Conservation (phyloP, 495 filamentous ascomycete genomes). For the Penicillium psychrofluorescens region DNA sequence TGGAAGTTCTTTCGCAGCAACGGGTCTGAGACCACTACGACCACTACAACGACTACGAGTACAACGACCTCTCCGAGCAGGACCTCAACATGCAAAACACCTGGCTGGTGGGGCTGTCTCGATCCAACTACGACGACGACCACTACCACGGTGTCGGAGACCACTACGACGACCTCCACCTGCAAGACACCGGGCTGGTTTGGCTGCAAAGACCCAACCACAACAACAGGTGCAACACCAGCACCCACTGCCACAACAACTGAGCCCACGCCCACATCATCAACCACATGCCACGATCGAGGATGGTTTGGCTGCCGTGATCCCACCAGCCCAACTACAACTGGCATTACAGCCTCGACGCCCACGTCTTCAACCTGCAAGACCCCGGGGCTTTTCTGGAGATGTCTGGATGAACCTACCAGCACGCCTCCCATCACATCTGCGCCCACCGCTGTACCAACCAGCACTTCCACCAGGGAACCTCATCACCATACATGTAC, state of each 20-base stretch:
- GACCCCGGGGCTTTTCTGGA: constrained; percentile 49
- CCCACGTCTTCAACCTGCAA: constrained; percentile 33
- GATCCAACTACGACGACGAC: constrained; percentile 44
- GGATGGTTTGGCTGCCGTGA: constrained; percentile 69
- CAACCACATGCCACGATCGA: constrained; percentile 49
- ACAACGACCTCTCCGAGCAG: constrained; percentile 54
- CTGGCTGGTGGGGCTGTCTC: constrained; percentile 59
- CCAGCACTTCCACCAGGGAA: background rate
- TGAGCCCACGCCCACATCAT: constrained; percentile 14
- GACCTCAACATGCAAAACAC: constrained; percentile 82
- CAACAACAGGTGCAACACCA: constrained; percentile 15
- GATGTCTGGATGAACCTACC: constrained; percentile 41
- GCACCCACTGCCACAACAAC: constrained; percentile 20
- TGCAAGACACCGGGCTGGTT: constrained; percentile 77
- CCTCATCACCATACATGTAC: background rate
- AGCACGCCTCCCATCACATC: constrained; percentile 28
- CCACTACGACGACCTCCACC: constrained; percentile 63
- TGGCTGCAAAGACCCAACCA: constrained; percentile 41
- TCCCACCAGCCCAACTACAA: constrained; percentile 36
- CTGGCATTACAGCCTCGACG: constrained; percentile 26
- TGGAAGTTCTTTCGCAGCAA: constrained; percentile 97
- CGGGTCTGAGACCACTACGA: constrained; percentile 66
- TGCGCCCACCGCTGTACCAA: background rate
- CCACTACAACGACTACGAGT: constrained; percentile 40
- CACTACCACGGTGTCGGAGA: constrained; percentile 45